A percentile compares a stretch with the other conserved stretches of the same genome.
phyloP scores from a whole-genome alignment of 371 early-diverging fungal genomes.

The Mortierella sp. region DNA sequence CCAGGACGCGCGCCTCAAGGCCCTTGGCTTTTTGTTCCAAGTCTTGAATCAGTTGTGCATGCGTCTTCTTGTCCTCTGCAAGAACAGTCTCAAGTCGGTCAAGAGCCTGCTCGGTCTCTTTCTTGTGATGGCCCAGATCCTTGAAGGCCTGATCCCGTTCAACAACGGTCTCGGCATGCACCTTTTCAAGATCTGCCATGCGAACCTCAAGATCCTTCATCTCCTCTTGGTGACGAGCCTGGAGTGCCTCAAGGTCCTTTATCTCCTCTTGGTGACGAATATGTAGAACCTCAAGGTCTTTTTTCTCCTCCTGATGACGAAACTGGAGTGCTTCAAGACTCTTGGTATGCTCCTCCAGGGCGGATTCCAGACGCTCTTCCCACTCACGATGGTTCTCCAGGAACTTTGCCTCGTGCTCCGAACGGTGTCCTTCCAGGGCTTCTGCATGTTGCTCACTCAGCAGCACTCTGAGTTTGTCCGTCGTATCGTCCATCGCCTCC shows the following conservation, averaged over 20 bases:
- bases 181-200: conserved; percentile 12
- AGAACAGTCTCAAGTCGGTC: conserved; percentile 41
- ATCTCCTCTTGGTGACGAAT: conserved; percentile 4
- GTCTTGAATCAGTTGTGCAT: conserved; percentile 23
- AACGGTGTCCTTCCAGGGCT: conserved; percentile 8
- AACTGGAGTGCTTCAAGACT: conserved; percentile 1
- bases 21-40: conserved; percentile 36
- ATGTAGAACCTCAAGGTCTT: neutral
- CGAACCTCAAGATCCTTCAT: conserved; percentile 3
- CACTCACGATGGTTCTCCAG: conserved; percentile 11
- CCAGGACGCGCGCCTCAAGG: conserved; percentile 17
- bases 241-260: conserved; percentile 7
- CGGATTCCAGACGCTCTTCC: conserved; percentile 5
- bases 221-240: neutral
- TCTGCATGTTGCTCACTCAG: conserved; percentile 6
- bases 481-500: conserved; percentile 8
- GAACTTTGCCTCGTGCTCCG: conserved; percentile 11
- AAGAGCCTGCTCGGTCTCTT: conserved; percentile 42
- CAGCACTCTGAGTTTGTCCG: conserved; percentile 9
- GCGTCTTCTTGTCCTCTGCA: conserved; percentile 36
- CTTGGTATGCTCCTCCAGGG: conserved; percentile 8
- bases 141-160: conserved; percentile 39
- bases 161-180: neutral
- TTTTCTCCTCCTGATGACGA: conserved; percentile 2
- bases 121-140: conserved; percentile 39